Conservation (phyloP, 108 stramenopile genomes). For the Nannochloropsis salina region DNA sequence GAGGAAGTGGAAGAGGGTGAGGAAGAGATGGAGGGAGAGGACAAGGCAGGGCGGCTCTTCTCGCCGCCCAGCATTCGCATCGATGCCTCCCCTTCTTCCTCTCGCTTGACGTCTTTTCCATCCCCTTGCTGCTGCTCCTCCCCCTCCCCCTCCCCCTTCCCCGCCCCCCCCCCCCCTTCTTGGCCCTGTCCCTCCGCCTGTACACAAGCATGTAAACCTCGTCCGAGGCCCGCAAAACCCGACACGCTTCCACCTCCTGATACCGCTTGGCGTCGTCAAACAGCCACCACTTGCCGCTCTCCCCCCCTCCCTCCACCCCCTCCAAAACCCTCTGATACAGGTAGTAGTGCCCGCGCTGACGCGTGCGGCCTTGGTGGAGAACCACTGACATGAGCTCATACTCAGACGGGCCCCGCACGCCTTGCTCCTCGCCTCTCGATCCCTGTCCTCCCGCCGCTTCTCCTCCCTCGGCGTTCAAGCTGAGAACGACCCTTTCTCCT, state of each 20-base stretch:
- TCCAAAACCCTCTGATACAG: not conserved
- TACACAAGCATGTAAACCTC: not conserved
- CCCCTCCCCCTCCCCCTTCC: not conserved
- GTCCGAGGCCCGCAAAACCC: not conserved
- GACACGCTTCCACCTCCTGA: not conserved
- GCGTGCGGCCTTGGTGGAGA: not conserved
- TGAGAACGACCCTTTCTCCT: not conserved
- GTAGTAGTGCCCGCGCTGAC: not conserved
- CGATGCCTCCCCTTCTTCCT: no score
- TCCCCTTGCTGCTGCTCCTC: not conserved
- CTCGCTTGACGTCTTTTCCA: no score
- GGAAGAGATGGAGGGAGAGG: not conserved
- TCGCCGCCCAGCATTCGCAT: no score
- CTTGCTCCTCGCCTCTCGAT: not conserved
- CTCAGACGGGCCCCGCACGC: not conserved
- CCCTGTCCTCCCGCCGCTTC: not conserved
- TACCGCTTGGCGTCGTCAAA: conserved; percentile 12
- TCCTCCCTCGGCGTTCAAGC: not conserved
- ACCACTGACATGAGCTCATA: not conserved
- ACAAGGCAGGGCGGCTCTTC: not conserved
- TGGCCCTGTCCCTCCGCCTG: no score
- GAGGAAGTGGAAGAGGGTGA: not conserved
- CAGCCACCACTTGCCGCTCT: not conserved
- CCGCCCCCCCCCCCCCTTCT: not conserved
- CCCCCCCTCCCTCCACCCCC: not conserved